Evolutionary conservation across 345 rosid genomes (phyloP).

Genomic region (Eucalyptus melliodora): DNA sequence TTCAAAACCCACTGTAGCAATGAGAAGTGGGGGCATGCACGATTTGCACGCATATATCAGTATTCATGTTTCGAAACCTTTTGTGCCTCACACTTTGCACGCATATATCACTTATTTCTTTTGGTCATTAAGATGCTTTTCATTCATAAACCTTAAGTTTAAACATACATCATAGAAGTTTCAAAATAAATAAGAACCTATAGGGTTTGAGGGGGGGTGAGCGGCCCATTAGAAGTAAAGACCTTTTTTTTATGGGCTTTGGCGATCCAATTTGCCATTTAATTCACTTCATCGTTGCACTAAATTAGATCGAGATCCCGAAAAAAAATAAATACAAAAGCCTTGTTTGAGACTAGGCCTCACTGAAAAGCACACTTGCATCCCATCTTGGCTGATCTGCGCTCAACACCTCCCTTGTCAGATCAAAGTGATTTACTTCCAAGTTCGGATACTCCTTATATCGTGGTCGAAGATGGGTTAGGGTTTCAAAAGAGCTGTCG

Average conservation of each 20-base stretch:
- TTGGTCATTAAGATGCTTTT: not conserved
- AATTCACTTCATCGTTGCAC: not conserved
- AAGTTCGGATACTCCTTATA: not conserved
- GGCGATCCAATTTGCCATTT: not conserved
- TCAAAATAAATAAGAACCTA: not conserved
- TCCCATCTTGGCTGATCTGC: not conserved
- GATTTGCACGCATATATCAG: no score
- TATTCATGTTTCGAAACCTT: not conserved
- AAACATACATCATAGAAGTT: not conserved
- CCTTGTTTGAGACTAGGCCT: not conserved
- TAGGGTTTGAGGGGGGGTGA: not conserved
- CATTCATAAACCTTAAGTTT: not conserved
- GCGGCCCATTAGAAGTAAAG: not conserved
- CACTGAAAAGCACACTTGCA: not conserved
- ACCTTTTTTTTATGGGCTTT: not conserved
- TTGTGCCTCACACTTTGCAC: not conserved
- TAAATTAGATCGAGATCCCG: fast-evolving
- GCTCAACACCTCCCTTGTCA: not conserved
- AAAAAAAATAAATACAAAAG: not conserved
- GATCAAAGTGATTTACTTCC: not conserved
- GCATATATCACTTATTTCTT: not conserved
- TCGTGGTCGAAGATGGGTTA: not conserved
- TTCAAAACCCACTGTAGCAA: not conserved
- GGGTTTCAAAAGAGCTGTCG: not conserved
- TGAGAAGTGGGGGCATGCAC: not conserved